Conservation (phyloP, 139 green algal genomes). For the Gonium pectorale region DNA sequence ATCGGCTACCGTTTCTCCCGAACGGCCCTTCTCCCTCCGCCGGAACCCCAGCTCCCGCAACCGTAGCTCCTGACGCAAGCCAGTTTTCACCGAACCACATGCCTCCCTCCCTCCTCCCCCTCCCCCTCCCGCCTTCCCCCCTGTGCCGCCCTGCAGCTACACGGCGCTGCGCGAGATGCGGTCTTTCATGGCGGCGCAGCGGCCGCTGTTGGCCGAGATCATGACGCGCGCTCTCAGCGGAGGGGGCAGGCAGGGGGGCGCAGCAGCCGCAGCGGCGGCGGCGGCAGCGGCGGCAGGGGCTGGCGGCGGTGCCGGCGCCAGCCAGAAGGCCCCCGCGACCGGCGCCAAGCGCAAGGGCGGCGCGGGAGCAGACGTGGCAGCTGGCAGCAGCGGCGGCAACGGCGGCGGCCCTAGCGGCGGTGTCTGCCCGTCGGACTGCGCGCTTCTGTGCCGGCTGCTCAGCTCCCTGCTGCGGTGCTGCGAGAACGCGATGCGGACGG, state of each 20-base stretch:
- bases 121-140: not conserved
- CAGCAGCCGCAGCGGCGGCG: too few species aligned
- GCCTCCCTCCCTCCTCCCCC: too few species aligned
- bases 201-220: constrained; percentile 50
- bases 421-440: not conserved
- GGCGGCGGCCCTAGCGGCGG: constrained; percentile 34
- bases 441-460: constrained; percentile 69
- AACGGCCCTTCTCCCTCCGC: too few species aligned
- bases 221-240: constrained; percentile 21
- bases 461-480: constrained; percentile 79
- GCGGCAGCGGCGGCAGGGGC: not conserved
- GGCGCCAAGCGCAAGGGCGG: not conserved
- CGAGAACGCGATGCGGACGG: constrained; percentile 61
- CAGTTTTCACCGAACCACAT: too few species aligned
- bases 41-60: too few species aligned
- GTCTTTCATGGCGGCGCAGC: constrained; percentile 57
- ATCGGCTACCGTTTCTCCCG: too few species aligned
- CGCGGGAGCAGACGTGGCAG: not conserved
- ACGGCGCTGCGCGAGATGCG: constrained; percentile 68
- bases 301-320: not conserved
- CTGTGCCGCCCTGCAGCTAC: constrained; percentile 32
- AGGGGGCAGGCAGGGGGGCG: not conserved
- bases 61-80: too few species aligned
- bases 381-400: not conserved
- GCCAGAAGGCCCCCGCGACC: not conserved